Base-by-base conservation (phyloP, 805 yeast genomes). In the Starmerella tilneyi region DNA sequence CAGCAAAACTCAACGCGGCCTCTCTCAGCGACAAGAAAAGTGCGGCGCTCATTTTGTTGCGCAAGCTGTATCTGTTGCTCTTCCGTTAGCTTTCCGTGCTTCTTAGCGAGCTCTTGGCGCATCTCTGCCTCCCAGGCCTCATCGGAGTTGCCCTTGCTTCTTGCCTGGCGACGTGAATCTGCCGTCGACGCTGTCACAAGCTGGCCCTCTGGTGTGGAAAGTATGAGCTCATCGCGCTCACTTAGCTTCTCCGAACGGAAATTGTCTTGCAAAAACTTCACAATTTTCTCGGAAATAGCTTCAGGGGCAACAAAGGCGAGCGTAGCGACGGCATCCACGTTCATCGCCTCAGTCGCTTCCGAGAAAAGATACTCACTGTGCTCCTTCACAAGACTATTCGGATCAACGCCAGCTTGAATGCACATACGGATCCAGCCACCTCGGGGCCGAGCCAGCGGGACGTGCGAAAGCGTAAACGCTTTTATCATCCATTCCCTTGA, bases 121-220 rank as follows among this genome's bases (percentile, higher is more conserved):
- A 92, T 73, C 42, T 74, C 74, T 54, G 80, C 86, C 59, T 92
- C 98, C 97, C 97, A 89, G 58, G 76, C 75, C 12, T 76, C 75
- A 4, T 64, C 67, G 27, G 63, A 63, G 26, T 67, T 65, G 12
- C 66, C 63, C 22, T 30, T 32, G 68, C 72, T 22, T 2, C 32
- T 15, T 4, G 43, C 11, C 12, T 30, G 29, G 20, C 40, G 35
- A 22, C 46, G 38, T 9, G 38, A 9, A 11, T 28, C 30, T 6
- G 47, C 27, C 8, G 15, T 27, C 4, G 39, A 43, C 12, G 81
- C 92, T 44, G 81, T 60, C 37, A 73, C 78, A 2, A 56, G 50
- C 48, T 54, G 51, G 22, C 86, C 94, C 36, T 79, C 94, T 0
- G 68, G 59, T 9, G 81, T 80, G 37, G 65, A 69, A 81, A 84